Evolutionary conservation across 2,329 filamentous ascomycete species (phyloP).

Genomic region (Aureobasidium sp.): DNA sequence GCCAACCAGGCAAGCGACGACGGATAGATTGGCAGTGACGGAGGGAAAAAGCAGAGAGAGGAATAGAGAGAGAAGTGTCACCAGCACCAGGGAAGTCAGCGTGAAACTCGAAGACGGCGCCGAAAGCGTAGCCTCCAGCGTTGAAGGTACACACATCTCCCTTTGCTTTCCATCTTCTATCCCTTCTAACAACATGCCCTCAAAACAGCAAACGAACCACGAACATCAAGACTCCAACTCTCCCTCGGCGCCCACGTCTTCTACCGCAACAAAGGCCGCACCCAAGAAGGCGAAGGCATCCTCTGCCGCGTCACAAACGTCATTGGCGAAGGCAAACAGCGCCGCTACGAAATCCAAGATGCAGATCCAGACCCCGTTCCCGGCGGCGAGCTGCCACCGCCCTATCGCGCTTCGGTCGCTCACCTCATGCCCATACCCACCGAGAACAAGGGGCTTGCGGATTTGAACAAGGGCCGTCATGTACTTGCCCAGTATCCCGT

Average conservation of each 20-base stretch:
- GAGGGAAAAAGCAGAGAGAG: conserved; percentile 26
- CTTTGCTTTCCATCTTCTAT: not conserved
- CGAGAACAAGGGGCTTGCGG: conserved; percentile 35
- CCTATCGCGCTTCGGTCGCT: conserved; percentile 41
- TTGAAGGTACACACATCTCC: conserved; percentile 29
- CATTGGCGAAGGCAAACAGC: conserved; percentile 48
- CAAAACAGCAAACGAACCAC: conserved; percentile 10
- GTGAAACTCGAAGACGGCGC: conserved; percentile 45
- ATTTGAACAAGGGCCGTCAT: conserved; percentile 36
- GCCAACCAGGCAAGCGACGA: not conserved
- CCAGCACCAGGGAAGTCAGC: conserved; percentile 40
- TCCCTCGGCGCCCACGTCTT: conserved; percentile 43
- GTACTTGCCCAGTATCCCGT: conserved; percentile 44
- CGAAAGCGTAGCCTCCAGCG: conserved; percentile 36
- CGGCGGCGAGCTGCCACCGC: conserved; percentile 23
- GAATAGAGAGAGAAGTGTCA: conserved; percentile 37
- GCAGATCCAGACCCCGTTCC: conserved; percentile 38
- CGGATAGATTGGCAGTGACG: conserved; percentile 12
- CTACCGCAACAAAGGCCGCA: conserved; percentile 39
- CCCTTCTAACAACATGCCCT: not conserved
- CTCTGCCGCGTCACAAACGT: conserved; percentile 45
- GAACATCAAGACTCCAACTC: conserved; percentile 27
- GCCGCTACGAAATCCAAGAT: conserved; percentile 48
- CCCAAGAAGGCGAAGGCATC: conserved; percentile 44
- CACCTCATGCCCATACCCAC: conserved; percentile 41